Evolutionary conservation across 2,329 filamentous ascomycete species (phyloP).

Genomic region (Daldinia sp.): DNA sequence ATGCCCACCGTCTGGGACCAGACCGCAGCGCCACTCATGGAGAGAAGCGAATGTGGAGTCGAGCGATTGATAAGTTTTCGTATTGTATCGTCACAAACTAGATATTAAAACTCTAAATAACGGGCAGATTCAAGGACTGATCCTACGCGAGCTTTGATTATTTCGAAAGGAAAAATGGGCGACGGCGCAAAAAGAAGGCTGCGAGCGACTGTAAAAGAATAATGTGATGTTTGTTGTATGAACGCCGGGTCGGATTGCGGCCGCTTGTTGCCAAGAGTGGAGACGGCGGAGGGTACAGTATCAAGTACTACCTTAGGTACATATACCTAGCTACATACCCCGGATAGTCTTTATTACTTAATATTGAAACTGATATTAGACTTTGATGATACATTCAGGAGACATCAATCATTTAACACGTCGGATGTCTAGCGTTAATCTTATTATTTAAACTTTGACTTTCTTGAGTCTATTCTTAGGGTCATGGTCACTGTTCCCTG

Average conservation of each 20-base stretch:
- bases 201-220: constrained; percentile 24
- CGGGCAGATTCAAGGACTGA: constrained; percentile 3
- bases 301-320: too few relatives aligned
- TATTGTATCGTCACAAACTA: constrained; percentile 21
- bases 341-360: not conserved
- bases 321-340: not conserved
- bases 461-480: not conserved
- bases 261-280: constrained; percentile 33
- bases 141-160: not conserved
- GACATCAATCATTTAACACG: not conserved
- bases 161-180: constrained; percentile 9
- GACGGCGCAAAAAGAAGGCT: constrained; percentile 25
- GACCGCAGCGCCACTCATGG: constrained; percentile 39
- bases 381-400: constrained; percentile 3
- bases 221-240: constrained; percentile 17
- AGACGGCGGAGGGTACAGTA: not conserved
- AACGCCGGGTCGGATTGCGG: constrained; percentile 32
- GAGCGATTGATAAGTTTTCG: constrained; percentile 16
- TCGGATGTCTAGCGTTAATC: not conserved
- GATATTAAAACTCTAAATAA: constrained; percentile 32
- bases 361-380: constrained; percentile 5
- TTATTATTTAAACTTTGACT: constrained; percentile 5
- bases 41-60: constrained; percentile 30
- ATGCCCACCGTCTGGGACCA: constrained; percentile 50
- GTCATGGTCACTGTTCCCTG: not conserved